Base-by-base conservation (phyloP, 257 asterid species). In the Capsicum rhomboideum region DNA sequence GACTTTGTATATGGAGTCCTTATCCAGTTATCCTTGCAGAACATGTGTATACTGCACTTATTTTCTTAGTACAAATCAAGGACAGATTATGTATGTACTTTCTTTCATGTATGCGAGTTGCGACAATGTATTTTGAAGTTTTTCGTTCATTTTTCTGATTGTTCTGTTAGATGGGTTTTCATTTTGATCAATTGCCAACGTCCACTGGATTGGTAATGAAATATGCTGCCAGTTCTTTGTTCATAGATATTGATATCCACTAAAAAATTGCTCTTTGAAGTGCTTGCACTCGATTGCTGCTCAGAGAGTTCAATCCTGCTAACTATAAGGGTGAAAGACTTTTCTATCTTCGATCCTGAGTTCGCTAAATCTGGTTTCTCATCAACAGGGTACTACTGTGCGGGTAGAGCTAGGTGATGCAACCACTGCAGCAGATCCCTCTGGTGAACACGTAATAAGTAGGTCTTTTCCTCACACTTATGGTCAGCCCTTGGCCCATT, bases 321-420 rank as follows among this genome's bases (percentile, higher is more conserved):
- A 26, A 75, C 42, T 16, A 21, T 26, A 14, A 49, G 44, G 63
- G 13, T 74, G 40, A 2, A 50, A 75, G 44, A 26, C 14, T 49
- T 75, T 46, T 74, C 42, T 16, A 7, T 74, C 80, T 46, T 28
- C 58, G 44, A 44, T 72, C 42, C 14, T 5, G 61, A 50, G 81
- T 75, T 75, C 3, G 49, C 16, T 31, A 52, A 56, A 64, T 63
- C 42, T 37, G 29, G 23, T 82, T 17, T 85, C 84, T n/a, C n/a
- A n/a, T n/a, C 63, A 50, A 46, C 89, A 96, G 99, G 98, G 99
- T 83, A 94, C 96, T 74, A 89, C 98, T 8, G 99, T 96, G 31
- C 93, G 99, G n/a, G 98, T 96, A 1, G 97, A 94, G 87, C 91
- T 93, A 61, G 98, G 98, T 50, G 99, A 94, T 89, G 95, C 87